A percentile compares a stretch with the other conserved stretches of the same genome.
These are phyloP conservation scores for Ceratobasidium sp. DNA, from an alignment of 1,284 basidiomycete species.

Conservation along the genomic window DNA sequence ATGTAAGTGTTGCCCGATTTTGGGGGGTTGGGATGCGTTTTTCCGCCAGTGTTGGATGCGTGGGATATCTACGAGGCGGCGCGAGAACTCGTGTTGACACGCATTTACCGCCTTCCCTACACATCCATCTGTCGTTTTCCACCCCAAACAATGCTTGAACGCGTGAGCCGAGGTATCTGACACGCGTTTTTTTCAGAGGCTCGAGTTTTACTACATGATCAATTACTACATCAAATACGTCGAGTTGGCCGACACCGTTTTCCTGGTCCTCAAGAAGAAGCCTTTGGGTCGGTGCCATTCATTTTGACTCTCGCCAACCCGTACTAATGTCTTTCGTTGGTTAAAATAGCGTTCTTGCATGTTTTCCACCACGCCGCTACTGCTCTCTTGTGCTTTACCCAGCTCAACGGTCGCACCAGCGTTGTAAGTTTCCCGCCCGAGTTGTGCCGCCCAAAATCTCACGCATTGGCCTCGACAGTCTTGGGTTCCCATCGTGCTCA, in stretches of 20 bases:
- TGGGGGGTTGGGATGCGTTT: neutral
- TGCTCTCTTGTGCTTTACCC: constrained; percentile 64
- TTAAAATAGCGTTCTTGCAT: constrained; percentile 58
- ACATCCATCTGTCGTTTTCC: constrained; percentile 2
- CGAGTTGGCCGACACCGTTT: constrained; percentile 65
- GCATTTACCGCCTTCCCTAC: neutral
- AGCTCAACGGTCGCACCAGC: constrained; percentile 61
- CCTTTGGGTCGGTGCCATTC: constrained; percentile 49
- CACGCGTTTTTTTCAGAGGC: constrained; percentile 42
- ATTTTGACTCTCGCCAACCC: neutral
- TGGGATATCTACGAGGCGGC: constrained; percentile 1
- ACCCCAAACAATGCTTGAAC: constrained; percentile 13
- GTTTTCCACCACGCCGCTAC: constrained; percentile 71
- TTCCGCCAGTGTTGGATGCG: neutral
- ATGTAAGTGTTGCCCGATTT: constrained; percentile 42
- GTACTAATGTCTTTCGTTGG: constrained; percentile 1
- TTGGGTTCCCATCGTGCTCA: constrained; percentile 94
- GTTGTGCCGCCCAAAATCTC: constrained; percentile 4
- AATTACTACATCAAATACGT: constrained; percentile 65
- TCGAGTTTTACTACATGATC: constrained; percentile 63
- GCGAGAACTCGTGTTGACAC: neutral
- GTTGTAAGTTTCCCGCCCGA: constrained; percentile 46
- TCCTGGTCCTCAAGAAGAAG: constrained; percentile 70
- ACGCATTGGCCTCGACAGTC: constrained; percentile 61
- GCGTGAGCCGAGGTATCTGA: constrained; percentile 18